A percentile compares a stretch with the other conserved stretches of the same genome.
Conservation (phyloP, 352 stramenopile genomes). For the Thraustochytrium aureum region DNA sequence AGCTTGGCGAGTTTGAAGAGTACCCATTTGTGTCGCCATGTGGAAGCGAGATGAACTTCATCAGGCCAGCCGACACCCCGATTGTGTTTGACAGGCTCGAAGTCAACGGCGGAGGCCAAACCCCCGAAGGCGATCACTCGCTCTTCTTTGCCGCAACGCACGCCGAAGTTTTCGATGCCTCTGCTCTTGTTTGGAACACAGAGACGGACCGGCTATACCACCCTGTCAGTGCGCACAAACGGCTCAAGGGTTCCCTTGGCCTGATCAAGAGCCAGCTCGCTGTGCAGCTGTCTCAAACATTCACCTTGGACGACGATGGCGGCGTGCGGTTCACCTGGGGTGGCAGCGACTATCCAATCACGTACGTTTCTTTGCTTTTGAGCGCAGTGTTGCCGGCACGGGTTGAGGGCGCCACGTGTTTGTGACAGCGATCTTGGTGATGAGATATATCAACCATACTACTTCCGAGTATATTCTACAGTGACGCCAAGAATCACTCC, state of each 20-base stretch:
- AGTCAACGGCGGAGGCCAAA: background rate
- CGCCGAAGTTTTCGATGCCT: slow-evolving; percentile 32
- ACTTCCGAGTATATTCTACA: too few relatives aligned
- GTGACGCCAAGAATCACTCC: too few relatives aligned
- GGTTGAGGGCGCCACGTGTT: too few relatives aligned
- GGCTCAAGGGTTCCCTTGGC: slow-evolving; percentile 12
- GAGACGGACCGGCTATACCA: slow-evolving; percentile 50
- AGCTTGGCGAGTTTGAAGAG: slow-evolving; percentile 24
- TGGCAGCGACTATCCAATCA: slow-evolving; percentile 7
- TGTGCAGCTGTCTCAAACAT: slow-evolving; percentile 35
- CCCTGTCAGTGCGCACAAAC: slow-evolving; percentile 21
- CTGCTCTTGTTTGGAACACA: slow-evolving; percentile 5
- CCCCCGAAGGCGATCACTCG: slow-evolving; percentile 22
- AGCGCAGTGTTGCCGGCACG: too few relatives aligned
- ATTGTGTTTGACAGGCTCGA: slow-evolving; percentile 57
- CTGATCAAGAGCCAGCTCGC: slow-evolving; percentile 10
- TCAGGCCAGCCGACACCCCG: slow-evolving; percentile 53
- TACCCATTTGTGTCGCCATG: slow-evolving; percentile 56
- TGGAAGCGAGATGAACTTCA: slow-evolving; percentile 59
- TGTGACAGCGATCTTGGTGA: too few relatives aligned
- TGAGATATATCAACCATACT: too few relatives aligned
- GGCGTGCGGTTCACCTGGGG: slow-evolving; percentile 14
- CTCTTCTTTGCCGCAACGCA: slow-evolving; percentile 27
- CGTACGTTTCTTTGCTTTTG: background rate
- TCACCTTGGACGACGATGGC: slow-evolving; percentile 20